Conservation (phyloP, 108 stramenopile genomes). For the Pseudonitzschia pungens region DNA sequence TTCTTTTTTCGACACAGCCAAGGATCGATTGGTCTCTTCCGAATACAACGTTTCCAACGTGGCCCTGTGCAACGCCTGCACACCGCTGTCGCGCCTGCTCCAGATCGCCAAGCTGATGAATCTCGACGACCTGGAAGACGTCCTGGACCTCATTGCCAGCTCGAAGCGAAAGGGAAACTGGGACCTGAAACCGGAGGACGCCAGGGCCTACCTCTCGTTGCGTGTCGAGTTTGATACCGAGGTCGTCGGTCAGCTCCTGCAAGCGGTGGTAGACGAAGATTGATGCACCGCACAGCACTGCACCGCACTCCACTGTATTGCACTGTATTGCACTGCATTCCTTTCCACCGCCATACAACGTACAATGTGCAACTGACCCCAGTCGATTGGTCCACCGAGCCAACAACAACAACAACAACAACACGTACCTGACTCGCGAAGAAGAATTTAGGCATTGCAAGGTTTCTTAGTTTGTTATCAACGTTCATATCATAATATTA, state of each 20-base stretch:
- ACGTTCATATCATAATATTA: too few species aligned
- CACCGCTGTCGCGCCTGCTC: constrained; percentile 66
- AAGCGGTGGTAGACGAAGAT: constrained; percentile 24
- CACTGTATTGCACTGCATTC: too few species aligned
- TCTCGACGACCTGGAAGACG: constrained; percentile 86
- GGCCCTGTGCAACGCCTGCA: constrained; percentile 61
- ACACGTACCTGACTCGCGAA: too few species aligned
- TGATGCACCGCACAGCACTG: too few species aligned
- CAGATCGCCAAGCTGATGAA: constrained; percentile 78
- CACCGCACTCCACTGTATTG: too few species aligned
- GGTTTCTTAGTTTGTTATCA: too few species aligned
- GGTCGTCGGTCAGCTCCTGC: constrained; percentile 69
- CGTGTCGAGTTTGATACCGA: constrained; percentile 76
- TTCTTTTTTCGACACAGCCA: too few species aligned
- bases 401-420: too few species aligned
- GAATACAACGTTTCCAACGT: constrained; percentile 61
- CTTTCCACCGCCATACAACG: too few species aligned
- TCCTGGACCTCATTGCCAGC: constrained; percentile 74
- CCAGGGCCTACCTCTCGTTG: constrained; percentile 60
- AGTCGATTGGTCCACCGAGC: too few species aligned
- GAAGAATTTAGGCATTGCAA: too few species aligned
- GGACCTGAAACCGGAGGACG: constrained; percentile 84
- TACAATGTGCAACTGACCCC: too few species aligned
- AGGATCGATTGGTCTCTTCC: constrained; percentile 59
- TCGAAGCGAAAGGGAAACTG: constrained; percentile 79